phyloP scores from a whole-genome alignment of 2,329 filamentous ascomycete genomes.

The Helotiales sp. region DNA sequence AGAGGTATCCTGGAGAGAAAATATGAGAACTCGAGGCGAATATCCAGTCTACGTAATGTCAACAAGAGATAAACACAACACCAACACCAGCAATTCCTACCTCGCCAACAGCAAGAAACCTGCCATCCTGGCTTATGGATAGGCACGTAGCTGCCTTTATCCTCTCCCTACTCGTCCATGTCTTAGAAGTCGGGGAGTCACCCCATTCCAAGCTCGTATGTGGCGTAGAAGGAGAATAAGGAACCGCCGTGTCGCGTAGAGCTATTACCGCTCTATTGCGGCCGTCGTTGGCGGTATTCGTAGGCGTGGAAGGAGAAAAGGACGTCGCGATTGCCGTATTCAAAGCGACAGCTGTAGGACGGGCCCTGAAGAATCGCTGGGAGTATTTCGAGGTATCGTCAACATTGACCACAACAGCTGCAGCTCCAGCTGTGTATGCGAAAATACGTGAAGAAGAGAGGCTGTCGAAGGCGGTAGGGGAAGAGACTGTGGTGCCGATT shows the following conservation, averaged over 20 bases:
- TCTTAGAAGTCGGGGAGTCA: slow-evolving; percentile 71
- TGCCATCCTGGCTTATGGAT: slow-evolving; percentile 84
- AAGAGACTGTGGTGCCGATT: slow-evolving; percentile 86
- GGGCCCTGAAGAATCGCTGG: slow-evolving; percentile 90
- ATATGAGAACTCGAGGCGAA: slow-evolving; percentile 87
- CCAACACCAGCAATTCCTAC: slow-evolving; percentile 46
- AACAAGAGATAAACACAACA: slow-evolving; percentile 34
- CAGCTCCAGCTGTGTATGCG: slow-evolving; percentile 90
- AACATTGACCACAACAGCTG: slow-evolving; percentile 86
- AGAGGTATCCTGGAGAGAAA: slow-evolving; percentile 79
- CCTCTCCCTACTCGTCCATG: slow-evolving; percentile 86
- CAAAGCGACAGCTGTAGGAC: slow-evolving; percentile 74
- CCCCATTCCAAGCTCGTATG: slow-evolving; percentile 54
- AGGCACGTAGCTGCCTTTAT: slow-evolving; percentile 95
- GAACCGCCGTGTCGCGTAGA: slow-evolving; percentile 51
- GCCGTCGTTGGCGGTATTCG: slow-evolving; percentile 66
- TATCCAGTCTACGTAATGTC: slow-evolving; percentile 73
- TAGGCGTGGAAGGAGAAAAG: slow-evolving; percentile 59
- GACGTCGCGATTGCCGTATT: slow-evolving; percentile 57
- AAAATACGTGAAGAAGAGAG: slow-evolving; percentile 73
- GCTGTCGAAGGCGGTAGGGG: slow-evolving; percentile 84
- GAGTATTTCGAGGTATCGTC: slow-evolving; percentile 66
- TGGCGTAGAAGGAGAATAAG: slow-evolving; percentile 44
- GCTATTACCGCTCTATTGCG: slow-evolving; percentile 60
- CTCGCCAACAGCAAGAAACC: slow-evolving; percentile 89